A percentile compares a stretch with the other conserved stretches of the same genome.
These are phyloP conservation scores for Suillus variegatus DNA, from an alignment of 768 basidiomycete species.

Conservation along the genomic window DNA sequence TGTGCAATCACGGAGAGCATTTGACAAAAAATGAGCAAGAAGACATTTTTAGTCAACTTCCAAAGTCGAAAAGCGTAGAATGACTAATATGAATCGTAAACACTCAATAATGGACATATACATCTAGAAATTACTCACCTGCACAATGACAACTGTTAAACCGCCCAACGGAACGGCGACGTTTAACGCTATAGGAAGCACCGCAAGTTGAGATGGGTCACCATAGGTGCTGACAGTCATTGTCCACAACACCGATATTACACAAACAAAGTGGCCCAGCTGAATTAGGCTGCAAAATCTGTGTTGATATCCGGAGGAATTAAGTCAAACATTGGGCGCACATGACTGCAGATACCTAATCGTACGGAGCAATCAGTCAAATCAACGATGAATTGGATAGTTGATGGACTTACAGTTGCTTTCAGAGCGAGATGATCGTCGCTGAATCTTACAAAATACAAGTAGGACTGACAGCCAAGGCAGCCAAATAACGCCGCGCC, in stretches of 20 bases:
- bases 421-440: slow-evolving; percentile 9
- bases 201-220: background rate
- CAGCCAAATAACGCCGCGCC: slow-evolving; percentile 16
- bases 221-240: slow-evolving; percentile 10
- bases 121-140: background rate
- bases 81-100: background rate
- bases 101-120: no score
- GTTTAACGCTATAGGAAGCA: background rate
- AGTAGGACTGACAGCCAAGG: slow-evolving; percentile 13
- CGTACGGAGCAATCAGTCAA: background rate
- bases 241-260: slow-evolving; percentile 4
- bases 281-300: background rate
- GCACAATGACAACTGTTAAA: background rate
- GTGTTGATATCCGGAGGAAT: background rate
- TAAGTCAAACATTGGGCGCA: background rate
- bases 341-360: slow-evolving; percentile 9
- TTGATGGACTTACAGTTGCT: background rate
- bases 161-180: background rate
- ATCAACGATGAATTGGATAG: background rate
- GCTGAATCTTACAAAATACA: slow-evolving; percentile 15
- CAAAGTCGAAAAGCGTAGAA: slow-evolving; percentile 9
- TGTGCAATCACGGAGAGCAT: background rate
- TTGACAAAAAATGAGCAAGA: slow-evolving; percentile 2
- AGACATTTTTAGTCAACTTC: slow-evolving; percentile 1
- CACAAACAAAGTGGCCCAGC: slow-evolving; percentile 1